Conservation (phyloP, 768 basidiomycete species). For the Lactarius trivialis region DNA sequence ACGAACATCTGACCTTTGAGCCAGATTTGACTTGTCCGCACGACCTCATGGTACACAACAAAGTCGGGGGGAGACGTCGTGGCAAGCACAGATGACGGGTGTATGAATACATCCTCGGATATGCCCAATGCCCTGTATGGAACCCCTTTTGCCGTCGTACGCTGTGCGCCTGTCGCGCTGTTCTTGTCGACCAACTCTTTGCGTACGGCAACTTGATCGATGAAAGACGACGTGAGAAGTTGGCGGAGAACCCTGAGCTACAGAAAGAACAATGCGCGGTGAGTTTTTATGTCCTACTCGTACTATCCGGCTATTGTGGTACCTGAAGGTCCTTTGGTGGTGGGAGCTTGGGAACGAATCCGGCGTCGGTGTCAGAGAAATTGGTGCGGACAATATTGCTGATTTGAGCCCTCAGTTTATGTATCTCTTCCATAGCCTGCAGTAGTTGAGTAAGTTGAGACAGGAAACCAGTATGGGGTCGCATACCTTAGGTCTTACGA, state of each 20-base stretch:
- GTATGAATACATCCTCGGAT: conserved; percentile 83
- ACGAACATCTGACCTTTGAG: conserved; percentile 57
- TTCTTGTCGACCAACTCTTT: conserved; percentile 70
- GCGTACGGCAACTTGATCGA: conserved; percentile 91
- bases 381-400: conserved; percentile 76
- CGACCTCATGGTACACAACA: conserved; percentile 75
- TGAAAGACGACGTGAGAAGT: conserved; percentile 80
- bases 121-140: conserved; percentile 79
- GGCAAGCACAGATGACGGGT: conserved; percentile 79
- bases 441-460: neutral
- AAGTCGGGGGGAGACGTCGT: conserved; percentile 74
- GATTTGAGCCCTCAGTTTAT: conserved; percentile 88
- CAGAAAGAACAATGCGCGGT: neutral
- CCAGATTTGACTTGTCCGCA: conserved; percentile 67
- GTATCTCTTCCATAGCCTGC: conserved; percentile 98
- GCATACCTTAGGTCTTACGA: conserved; percentile 79
- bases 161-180: conserved; percentile 55
- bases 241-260: conserved; percentile 89
- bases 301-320: conserved; percentile 12
- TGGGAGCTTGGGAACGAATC: conserved; percentile 54
- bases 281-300: conserved; percentile 3
- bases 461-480: neutral
- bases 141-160: conserved; percentile 69
- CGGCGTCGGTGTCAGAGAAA: conserved; percentile 57
- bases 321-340: conserved; percentile 82